Evolutionary conservation across 805 yeast genomes (phyloP), one percentile per base, ranked within the genome.

Genomic region (Myxozyma kluyveri): DNA sequence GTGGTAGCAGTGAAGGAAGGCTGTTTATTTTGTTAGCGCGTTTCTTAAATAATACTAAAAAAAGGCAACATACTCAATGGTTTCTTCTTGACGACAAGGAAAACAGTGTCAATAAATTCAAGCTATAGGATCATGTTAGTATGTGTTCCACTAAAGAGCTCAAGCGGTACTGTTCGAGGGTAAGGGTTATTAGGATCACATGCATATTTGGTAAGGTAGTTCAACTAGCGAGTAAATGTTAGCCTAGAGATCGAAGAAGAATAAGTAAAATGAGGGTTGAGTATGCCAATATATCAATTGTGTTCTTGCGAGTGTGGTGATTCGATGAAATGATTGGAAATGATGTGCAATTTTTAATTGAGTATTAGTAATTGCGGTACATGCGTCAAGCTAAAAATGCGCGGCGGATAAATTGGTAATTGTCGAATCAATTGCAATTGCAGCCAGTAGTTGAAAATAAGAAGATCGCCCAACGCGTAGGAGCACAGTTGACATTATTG

Each of bases 1-100:
- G 72, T 91, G 99, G 73, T 89, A 91, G 49, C 96, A 88, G 72
- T 91, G 99, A 69, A 91, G 77, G 67, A 91, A 93, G 57, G 93
- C 61, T 57, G 35, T 3, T 19, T 4, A 29, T 31, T 9, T 9
- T 29, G 33, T 24, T 5, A 17, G 43, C 37, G 24, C 31, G 23
- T 7, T n/a, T 19, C 14, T 14, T 21, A 19, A 19, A 14, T 2
- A n/a, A 31, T 4, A 48, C 17, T 9, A 21, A 18, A 24, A 31
- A 6, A 17, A n/a, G 37, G 21, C 9, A 9, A 45, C 59, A n/a
- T 50, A 55, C 59, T 84, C 71, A 91, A 76, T 66, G 88, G 89
- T 74, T 93, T 93, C 76, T 87, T 84, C 73, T 88, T 88, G 68
- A 91, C 77, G 42, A 93, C 97, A 65, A 93, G 75, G 75, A 91